Percentiles rank a stretch among this genome's conserved stretches.
phyloP scores from a whole-genome alignment of 2,329 filamentous ascomycete genomes.

The Colletotrichum tropicale region DNA sequence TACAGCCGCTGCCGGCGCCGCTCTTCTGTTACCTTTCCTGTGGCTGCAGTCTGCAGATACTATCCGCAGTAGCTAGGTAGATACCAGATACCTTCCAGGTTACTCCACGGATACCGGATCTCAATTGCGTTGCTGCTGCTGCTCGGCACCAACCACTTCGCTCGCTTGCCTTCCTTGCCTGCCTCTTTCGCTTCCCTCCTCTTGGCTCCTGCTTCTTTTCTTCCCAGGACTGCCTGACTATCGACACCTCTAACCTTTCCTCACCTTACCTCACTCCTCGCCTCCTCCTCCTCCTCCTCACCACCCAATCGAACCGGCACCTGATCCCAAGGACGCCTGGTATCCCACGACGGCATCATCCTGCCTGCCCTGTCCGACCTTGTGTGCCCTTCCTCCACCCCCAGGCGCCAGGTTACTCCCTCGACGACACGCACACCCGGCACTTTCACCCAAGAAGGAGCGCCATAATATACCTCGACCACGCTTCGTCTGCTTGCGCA shows the following conservation, averaged over 20 bases:
- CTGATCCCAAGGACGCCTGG: background rate
- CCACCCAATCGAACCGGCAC: background rate
- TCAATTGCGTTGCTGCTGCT: background rate
- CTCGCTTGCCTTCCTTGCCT: background rate
- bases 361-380: background rate
- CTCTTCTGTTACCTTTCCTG: background rate
- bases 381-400: background rate
- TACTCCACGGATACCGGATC: background rate
- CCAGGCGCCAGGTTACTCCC: background rate
- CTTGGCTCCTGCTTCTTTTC: slow-evolving; percentile 11
- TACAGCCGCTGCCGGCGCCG: background rate
- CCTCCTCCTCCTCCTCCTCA: background rate
- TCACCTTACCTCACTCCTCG: background rate
- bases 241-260: background rate
- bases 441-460: background rate
- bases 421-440: background rate
- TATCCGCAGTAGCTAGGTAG: background rate
- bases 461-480: slow-evolving; percentile 6
- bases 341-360: background rate
- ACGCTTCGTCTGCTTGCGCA: background rate
- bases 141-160: slow-evolving; percentile 7
- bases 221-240: slow-evolving; percentile 6
- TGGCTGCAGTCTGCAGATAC: slow-evolving; percentile 10
- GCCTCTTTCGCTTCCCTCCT: slow-evolving; percentile 5
- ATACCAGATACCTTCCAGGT: background rate